Base-by-base conservation (phyloP, 2,329 filamentous ascomycete species). In the Fusarium sp. region DNA sequence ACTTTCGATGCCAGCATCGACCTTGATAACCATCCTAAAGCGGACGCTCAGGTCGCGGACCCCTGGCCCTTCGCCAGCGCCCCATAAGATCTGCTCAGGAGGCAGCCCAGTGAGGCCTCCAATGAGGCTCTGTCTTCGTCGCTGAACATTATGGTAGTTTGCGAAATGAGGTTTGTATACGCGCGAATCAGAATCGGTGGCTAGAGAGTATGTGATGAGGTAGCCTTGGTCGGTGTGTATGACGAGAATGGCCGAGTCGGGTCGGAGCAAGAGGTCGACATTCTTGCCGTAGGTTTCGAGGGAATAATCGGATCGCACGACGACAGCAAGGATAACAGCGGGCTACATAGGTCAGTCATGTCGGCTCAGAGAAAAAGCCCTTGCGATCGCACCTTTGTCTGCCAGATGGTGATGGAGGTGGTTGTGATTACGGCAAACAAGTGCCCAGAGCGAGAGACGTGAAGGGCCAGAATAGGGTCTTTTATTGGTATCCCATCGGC, bases 11-110 rank as follows among this genome's bases (percentile, higher is more conserved):
- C 96, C 96, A 4, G 96, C 96, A 83, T 99, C 96, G 20, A 99
- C 94, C 81, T 97, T 97, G 79, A 99, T 98, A 16, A 98, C 96
- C 93, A 98, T 98, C 66, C 96, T 91, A 83, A 99, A 99, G 13
- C 94, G 93, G 58, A 99, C 89, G 77, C 93, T 97, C 65, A 97
- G 91, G 83, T 99, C 96, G 62, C 91, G 90, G 60, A 98, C 92
- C 5, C 94, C 94, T 58, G 89, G 89, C 11, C 93, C 93, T 81
- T 98, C 96, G 37, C 95, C 95, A 2, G 93, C 90, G 0, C 94
- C 94, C 82, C 93, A 90, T 14, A 93, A 81, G 59, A 93, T 90
- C 74, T 91, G 88, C 61, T 92, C 90, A 2, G 89, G 89, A 20
- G 85, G 85, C 10, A 85, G 81, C 37, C 88, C 86, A 5, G 88